Percentiles rank a stretch among this genome's conserved stretches.
These are phyloP conservation scores for Davidsoniella australis DNA, from an alignment of 2,329 filamentous ascomycete genomes.

Conservation along the genomic window DNA sequence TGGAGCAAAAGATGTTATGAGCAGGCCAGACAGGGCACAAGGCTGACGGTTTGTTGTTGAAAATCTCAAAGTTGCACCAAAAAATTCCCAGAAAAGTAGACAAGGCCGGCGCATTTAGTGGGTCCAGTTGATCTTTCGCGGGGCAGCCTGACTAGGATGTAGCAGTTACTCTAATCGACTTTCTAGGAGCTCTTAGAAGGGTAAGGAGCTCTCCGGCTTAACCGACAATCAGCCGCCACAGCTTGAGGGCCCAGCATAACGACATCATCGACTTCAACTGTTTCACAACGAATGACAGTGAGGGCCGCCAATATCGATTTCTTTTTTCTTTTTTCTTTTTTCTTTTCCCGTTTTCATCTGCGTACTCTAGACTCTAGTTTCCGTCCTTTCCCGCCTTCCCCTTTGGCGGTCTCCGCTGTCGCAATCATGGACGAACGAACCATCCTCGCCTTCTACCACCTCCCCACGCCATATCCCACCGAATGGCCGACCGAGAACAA, in stretches of 20 bases:
- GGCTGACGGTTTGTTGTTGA: no score
- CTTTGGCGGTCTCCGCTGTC: not conserved
- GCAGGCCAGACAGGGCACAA: no score
- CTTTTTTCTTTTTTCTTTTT: not conserved
- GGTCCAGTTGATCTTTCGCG: no score
- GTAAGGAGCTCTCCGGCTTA: not conserved
- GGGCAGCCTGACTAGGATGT: no score
- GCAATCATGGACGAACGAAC: conserved; percentile 48
- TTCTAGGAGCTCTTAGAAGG: no score
- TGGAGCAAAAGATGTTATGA: not conserved
- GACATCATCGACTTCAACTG: not conserved
- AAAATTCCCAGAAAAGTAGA: no score
- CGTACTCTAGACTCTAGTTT: not conserved
- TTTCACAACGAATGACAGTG: no score
- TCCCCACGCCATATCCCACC: conserved; percentile 58
- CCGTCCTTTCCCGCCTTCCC: not conserved
- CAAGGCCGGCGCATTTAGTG: no score
- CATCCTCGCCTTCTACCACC: conserved; percentile 78
- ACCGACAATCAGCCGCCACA: conserved; percentile 4
- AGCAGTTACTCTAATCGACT: no score
- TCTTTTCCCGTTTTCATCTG: not conserved
- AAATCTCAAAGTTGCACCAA: no score
- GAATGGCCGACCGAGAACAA: conserved; percentile 76
- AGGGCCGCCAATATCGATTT: not conserved
- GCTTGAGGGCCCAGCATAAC: not conserved